Evolutionary conservation across 164 flowering plant species (phyloP).

Genomic region (Litsea cubeba): DNA sequence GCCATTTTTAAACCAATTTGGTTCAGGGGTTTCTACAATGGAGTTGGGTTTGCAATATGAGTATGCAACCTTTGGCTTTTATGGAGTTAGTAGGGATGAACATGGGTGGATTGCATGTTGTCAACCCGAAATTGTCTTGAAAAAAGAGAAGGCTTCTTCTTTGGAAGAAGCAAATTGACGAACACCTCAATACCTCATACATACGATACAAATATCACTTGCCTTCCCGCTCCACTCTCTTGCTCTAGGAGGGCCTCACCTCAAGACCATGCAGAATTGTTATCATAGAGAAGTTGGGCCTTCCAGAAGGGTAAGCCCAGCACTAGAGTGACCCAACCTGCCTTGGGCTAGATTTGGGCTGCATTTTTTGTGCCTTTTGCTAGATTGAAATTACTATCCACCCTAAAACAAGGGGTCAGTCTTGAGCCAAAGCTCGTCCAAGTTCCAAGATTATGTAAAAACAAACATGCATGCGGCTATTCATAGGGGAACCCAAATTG

Average conservation of each 20-base stretch:
- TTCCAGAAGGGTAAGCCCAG: neutral
- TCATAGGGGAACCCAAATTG: no score
- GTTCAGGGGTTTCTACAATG: neutral
- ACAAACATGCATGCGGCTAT: no score
- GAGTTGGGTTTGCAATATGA: no score
- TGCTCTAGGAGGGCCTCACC: neutral
- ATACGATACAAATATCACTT: neutral
- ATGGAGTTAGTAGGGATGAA: neutral
- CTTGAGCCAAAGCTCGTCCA: no score
- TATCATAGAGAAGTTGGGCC: neutral
- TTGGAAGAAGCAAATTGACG: neutral
- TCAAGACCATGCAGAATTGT: neutral
- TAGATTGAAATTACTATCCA: no score
- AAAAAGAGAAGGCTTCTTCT: neutral
- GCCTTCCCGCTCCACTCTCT: neutral
- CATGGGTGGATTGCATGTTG: neutral
- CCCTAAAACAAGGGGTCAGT: no score
- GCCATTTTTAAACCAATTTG: neutral
- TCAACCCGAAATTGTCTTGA: neutral
- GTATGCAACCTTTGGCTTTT: neutral
- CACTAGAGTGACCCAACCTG: no score
- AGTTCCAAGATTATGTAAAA: no score
- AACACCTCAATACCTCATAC: neutral
- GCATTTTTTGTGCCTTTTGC: no score
- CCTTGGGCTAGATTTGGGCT: no score